Base-by-base conservation (phyloP, 2,329 filamentous ascomycete species). In the Botrytis elliptica region DNA sequence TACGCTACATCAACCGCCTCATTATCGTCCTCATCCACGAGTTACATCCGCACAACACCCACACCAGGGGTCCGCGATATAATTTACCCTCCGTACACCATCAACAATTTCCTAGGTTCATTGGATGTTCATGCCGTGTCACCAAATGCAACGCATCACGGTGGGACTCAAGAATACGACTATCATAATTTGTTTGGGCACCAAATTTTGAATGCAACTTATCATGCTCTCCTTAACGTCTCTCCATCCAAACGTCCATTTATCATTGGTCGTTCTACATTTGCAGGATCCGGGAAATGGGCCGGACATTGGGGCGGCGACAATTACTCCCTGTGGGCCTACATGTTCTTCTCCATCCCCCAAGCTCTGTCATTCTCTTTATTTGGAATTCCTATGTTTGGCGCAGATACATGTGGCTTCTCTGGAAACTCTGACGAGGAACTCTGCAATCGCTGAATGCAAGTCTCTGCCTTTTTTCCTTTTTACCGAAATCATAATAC, bases 291-390 rank as follows among this genome's bases (percentile, higher is more conserved):
- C 0, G 93, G 94, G 1, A 89, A 89, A 80, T 92, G 88, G 84
- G 91, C 92, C 1, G 93, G 92, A 1, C 93, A 96, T 82, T 97
- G 93, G 93, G 92, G 93, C 44, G 92, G 91, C 49, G 90, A 95
- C 81, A 95, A 94, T 79, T 83, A 85, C 29, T 91, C 90, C 16
- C 86, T 88, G 22, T 95, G 91, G 89, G 86, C 87, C 0, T 92
- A 90, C 80, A 92, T 95, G 88, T 92, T 88, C 82, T 90, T 92
- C 81, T 90, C 90, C 18, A 96, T 96, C 78, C 89, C 92, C 0
- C 92, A 95, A 81, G 92, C 92, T 1, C 85, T 97, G 0, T 90
- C 88, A 4, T 95, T 94, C 82, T 89, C 88, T 1, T 85, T 94
- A 7, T 93, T 92, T 76, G 91, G 91, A 44, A 89, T 94, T 55